Evolutionary conservation across 176 grass and related monocot species (phyloP).

Genomic region (Aegilops speltoides): DNA sequence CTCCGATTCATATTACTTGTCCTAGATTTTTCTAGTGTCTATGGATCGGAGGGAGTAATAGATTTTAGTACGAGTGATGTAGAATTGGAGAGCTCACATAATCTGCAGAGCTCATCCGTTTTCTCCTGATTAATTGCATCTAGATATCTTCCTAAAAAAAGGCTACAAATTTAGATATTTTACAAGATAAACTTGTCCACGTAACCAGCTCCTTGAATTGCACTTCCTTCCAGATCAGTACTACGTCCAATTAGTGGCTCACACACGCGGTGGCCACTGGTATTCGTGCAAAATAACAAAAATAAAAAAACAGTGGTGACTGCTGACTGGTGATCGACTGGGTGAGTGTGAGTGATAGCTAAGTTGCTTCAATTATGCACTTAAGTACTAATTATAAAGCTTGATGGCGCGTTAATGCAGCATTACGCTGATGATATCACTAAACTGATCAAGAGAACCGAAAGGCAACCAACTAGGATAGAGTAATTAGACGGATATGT

Average conservation of each 20-base stretch:
- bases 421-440: constrained; percentile 31
- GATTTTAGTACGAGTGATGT: too few species aligned
- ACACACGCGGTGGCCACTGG: background rate
- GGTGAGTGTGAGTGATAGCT: constrained; percentile 15
- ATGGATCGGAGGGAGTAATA: too few species aligned
- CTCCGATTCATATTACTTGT: too few species aligned
- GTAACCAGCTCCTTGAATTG: background rate
- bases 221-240: background rate
- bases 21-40: too few species aligned
- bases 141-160: background rate
- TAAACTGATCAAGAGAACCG: background rate
- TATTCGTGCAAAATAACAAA: background rate
- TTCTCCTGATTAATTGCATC: background rate
- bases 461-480: constrained; percentile 25
- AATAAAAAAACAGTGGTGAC: background rate
- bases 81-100: background rate
- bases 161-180: constrained; percentile 6
- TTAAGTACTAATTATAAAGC: constrained; percentile 32
- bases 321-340: background rate
- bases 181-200: background rate
- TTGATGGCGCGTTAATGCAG: constrained; percentile 14
- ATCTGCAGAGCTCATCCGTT: too few species aligned
- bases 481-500: background rate
- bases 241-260: background rate
- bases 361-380: constrained; percentile 37